Percentiles rank a stretch among this genome's conserved stretches.
Evolutionary conservation across 2,329 filamentous ascomycete genomes (phyloP).

Genomic region (Epichloe hybrida): DNA sequence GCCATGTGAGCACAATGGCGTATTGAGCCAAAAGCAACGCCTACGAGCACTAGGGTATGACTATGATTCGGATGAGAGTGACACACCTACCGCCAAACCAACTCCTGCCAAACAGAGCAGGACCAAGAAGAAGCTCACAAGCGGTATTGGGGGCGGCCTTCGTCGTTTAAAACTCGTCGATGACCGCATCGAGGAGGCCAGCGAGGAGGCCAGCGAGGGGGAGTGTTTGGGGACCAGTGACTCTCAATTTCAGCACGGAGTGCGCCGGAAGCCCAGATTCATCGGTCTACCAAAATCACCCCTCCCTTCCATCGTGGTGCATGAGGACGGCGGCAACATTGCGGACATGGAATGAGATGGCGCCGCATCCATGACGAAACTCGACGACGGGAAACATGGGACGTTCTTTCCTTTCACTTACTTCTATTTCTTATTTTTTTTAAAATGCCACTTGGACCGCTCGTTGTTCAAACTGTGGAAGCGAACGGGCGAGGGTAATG

Average conservation of each 20-base stretch:
- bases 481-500: neutral
- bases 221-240: neutral
- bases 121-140: conserved; percentile 6
- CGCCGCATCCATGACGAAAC: neutral
- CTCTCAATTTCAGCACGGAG: neutral
- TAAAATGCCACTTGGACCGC: neutral
- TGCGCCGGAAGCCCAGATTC: conserved; percentile 1
- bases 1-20: conserved; percentile 3
- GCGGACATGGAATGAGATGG: neutral
- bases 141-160: conserved; percentile 3
- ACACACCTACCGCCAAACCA: neutral
- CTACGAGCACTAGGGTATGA: conserved; percentile 12
- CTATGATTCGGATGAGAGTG: conserved; percentile 12
- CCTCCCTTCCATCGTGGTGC: neutral
- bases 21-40: conserved; percentile 10
- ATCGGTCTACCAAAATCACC: neutral
- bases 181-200: conserved; percentile 5
- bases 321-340: neutral
- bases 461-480: neutral
- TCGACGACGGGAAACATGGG: neutral
- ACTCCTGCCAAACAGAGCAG: neutral
- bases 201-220: conserved; percentile 5
- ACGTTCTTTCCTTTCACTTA: neutral
- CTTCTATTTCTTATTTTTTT: neutral
- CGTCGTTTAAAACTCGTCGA: conserved; percentile 6